Evolutionary conservation across 495 filamentous ascomycete genomes (phyloP).

Genomic region (Opeltia flavorubescens): DNA sequence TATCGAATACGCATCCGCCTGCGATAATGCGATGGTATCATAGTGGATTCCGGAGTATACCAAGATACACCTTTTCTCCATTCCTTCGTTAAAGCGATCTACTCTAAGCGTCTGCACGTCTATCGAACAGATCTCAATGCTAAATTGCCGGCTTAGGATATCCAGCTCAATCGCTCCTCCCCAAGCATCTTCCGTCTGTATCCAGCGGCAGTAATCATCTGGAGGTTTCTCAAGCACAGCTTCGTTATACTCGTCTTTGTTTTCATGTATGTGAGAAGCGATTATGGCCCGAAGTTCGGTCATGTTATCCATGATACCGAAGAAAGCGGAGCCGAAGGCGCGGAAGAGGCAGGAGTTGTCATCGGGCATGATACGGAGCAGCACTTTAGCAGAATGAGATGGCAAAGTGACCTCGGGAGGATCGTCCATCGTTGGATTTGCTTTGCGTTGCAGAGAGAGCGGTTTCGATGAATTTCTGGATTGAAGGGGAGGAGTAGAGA

Average conservation of each 20-base stretch:
- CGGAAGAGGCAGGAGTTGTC: constrained; percentile 94
- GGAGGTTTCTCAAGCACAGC: constrained; percentile 62
- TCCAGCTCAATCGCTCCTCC: constrained; percentile 83
- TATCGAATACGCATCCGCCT: constrained; percentile 42
- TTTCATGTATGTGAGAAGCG: constrained; percentile 59
- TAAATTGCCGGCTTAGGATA: constrained; percentile 74
- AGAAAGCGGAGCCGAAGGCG: constrained; percentile 66
- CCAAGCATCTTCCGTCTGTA: constrained; percentile 70
- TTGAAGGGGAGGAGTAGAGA: constrained; percentile 1
- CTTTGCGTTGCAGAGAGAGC: constrained; percentile 24
- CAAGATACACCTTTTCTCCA: constrained; percentile 56
- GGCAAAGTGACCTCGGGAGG: constrained; percentile 57
- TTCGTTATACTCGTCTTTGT: constrained; percentile 56
- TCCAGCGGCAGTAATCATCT: constrained; percentile 71
- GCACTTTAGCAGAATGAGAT: constrained; percentile 46
- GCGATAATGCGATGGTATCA: constrained; percentile 71
- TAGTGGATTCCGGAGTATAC: constrained; percentile 95
- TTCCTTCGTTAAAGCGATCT: constrained; percentile 73
- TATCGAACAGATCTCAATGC: constrained; percentile 73
- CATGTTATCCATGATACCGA: constrained; percentile 58
- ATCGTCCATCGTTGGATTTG: constrained; percentile 33
- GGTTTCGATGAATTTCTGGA: constrained; percentile 7
- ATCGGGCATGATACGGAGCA: constrained; percentile 91
- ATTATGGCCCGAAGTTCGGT: constrained; percentile 67
- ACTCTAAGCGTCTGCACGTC: constrained; percentile 56